Conservation (phyloP, 163 green algal genomes). For the Coccomyxa subellipsoidea region DNA sequence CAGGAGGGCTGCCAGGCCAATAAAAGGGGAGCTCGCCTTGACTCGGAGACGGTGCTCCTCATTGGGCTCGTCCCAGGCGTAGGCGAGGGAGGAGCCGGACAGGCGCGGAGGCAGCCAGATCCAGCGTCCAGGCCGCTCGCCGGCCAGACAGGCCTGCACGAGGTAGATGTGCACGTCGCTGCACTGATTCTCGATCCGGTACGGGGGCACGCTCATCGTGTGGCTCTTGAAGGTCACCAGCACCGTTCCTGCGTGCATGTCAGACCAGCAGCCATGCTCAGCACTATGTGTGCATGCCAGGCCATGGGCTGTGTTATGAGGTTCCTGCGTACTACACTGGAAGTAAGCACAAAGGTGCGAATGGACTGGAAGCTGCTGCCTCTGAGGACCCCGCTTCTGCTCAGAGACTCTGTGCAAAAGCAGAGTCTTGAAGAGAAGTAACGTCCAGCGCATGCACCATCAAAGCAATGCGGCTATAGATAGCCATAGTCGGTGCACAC, state of each 20-base stretch:
- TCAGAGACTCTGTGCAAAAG: too few species aligned
- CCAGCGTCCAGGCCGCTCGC: constrained; percentile 17
- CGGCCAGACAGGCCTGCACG: constrained; percentile 7
- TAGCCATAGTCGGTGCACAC: too few species aligned
- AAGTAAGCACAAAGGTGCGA: too few species aligned
- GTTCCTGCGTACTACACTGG: too few species aligned
- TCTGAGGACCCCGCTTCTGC: too few species aligned
- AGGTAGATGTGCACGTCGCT: constrained; percentile 52
- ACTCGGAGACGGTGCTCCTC: constrained; percentile 47
- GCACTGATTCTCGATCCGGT: constrained; percentile 81
- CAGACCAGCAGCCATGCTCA: too few species aligned
- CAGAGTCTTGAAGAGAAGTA: too few species aligned
- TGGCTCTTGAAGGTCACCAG: constrained; percentile 82
- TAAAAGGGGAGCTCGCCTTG: background rate
- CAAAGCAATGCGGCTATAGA: too few species aligned
- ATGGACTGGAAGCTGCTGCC: too few species aligned
- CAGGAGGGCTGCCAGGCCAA: too few species aligned
- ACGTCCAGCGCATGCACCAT: too few species aligned
- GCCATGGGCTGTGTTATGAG: too few species aligned
- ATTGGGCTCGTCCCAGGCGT: constrained; percentile 81
- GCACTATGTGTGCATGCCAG: background rate
- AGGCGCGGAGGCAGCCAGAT: constrained; percentile 25
- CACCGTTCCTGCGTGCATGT: constrained; percentile 60
- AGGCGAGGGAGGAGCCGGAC: constrained; percentile 52
- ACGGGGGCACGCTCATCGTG: constrained; percentile 57